phyloP scores from a whole-genome alignment of 345 rosid genomes.

The Citrus sinensis region DNA sequence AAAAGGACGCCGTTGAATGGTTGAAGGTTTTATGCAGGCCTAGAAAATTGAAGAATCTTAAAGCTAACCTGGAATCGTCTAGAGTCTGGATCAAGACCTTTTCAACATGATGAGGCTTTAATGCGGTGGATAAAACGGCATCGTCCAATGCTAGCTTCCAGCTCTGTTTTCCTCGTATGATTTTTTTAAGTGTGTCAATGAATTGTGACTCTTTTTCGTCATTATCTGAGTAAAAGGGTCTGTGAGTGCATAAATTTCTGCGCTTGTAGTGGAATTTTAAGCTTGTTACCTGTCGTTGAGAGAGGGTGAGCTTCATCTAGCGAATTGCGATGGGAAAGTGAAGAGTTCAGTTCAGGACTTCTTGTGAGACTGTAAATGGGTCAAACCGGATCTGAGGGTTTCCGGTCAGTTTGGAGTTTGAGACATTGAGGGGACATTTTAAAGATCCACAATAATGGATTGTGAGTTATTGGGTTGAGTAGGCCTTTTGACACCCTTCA shows the following conservation, averaged over 20 bases:
- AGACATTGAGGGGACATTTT: too few relatives aligned
- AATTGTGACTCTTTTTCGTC: conserved; percentile 41
- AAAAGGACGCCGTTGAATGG: conserved; percentile 75
- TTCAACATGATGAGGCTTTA: conserved; percentile 65
- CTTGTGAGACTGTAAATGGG: not conserved
- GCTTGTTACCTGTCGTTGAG: conserved; percentile 20
- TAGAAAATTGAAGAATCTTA: conserved; percentile 83
- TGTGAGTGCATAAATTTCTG: conserved; percentile 24
- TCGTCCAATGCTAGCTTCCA: conserved; percentile 63
- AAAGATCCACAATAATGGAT: not conserved
- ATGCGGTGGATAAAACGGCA: conserved; percentile 26
- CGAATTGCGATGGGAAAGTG: not conserved
- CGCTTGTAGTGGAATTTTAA: conserved; percentile 11
- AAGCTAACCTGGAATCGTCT: conserved; percentile 70
- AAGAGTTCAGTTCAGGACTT: not conserved
- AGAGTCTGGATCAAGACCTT: conserved; percentile 49
- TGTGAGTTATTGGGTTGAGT: too few relatives aligned
- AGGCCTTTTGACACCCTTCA: too few relatives aligned
- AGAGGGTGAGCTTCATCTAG: conserved; percentile 40
- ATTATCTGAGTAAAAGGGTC: conserved; percentile 14
- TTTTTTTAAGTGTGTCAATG: conserved; percentile 41
- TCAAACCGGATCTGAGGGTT: not conserved
- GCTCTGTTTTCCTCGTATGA: conserved; percentile 62
- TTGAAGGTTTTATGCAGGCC: conserved; percentile 70
- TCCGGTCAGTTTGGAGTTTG: not conserved